Base-by-base conservation (phyloP, 495 filamentous ascomycete species). In the Penicillium malachiteum region DNA sequence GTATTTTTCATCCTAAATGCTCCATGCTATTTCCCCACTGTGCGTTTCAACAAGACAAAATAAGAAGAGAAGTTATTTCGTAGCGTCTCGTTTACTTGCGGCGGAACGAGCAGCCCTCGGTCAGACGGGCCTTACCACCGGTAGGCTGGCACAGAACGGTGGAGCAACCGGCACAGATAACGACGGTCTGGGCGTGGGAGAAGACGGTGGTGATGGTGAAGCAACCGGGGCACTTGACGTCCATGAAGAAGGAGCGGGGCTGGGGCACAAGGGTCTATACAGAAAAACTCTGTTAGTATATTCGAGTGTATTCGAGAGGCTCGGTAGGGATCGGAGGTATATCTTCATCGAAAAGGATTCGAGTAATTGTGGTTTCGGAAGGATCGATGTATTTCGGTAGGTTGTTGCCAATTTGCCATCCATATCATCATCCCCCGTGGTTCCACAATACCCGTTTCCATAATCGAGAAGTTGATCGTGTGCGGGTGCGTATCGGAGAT, bases 151-250 rank as follows among this genome's bases (percentile, higher is more conserved):
- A 97, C 45, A 97, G 89, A 53, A 94, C 90, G 63, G 91, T 96
- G 55, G 91, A 92, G 87, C 93, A 97, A 61, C 93, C 93, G 69
- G 90, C 90, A 84, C 94, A 98, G 83, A 96, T 93, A 77, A 98
- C 94, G 74, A 98, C 94, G 71, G 94, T 98, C 83, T 98, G 94
- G 74, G 94, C 94, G 84, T 98, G 94, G 55, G 93, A 97, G 89
- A 96, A 98, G 77, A 98, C 94, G 75, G 93, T 97, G 71, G 94
- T 98, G 86, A 98, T 98, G 69, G 91, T 96, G 88, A 98, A 98
- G 88, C 94, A 98, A 70, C 94, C 94, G 71, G 93, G 94, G 87
- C 94, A 98, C 85, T 97, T 98, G 80, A 98, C 94, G 69, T 98
- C 94, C 94, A 98, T 98, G 86, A 98, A 98, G 87, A 97, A 98